Evolutionary conservation across 768 basidiomycete genomes (phyloP).

Genomic region (Neoboletus brunneissimus): DNA sequence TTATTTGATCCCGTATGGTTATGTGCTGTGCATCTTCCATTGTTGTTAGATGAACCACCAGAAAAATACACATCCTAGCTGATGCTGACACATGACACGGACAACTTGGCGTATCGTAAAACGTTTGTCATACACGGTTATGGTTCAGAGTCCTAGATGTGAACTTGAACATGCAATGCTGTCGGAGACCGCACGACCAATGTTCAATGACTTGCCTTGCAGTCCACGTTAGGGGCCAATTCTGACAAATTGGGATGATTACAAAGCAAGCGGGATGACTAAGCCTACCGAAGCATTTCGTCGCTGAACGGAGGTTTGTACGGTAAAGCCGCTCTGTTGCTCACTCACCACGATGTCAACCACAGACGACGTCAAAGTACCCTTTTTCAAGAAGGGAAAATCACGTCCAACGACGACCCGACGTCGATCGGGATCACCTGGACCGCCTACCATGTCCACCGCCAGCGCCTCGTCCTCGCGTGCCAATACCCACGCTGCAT

Average conservation of each 20-base stretch:
- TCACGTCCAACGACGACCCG: constrained; percentile 73
- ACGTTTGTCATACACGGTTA: not conserved
- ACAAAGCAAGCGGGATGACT: constrained; percentile 15
- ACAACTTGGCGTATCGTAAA: not conserved
- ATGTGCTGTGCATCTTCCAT: not conserved
- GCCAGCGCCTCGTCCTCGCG: constrained; percentile 27
- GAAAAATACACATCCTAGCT: not conserved
- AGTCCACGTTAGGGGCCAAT: constrained; percentile 5
- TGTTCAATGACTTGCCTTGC: not conserved
- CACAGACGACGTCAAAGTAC: constrained; percentile 50
- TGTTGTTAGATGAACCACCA: not conserved
- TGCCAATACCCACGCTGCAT: constrained; percentile 21
- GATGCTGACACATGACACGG: not conserved
- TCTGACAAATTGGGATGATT: constrained; percentile 12
- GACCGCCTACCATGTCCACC: constrained; percentile 37
- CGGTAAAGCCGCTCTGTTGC: not conserved
- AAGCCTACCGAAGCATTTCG: constrained; percentile 1
- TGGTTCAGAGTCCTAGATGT: not conserved
- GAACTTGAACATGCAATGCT: not conserved
- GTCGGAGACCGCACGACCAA: not conserved
- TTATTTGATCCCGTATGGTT: not conserved
- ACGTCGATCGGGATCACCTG: constrained; percentile 62
- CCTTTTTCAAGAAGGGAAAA: constrained; percentile 88
- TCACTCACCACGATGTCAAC: constrained; percentile 30
- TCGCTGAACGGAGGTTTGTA: not conserved